These are phyloP conservation scores for Huntiella moniliformis DNA, from an alignment of 2,329 filamentous ascomycete genomes.

Conservation along the genomic window DNA sequence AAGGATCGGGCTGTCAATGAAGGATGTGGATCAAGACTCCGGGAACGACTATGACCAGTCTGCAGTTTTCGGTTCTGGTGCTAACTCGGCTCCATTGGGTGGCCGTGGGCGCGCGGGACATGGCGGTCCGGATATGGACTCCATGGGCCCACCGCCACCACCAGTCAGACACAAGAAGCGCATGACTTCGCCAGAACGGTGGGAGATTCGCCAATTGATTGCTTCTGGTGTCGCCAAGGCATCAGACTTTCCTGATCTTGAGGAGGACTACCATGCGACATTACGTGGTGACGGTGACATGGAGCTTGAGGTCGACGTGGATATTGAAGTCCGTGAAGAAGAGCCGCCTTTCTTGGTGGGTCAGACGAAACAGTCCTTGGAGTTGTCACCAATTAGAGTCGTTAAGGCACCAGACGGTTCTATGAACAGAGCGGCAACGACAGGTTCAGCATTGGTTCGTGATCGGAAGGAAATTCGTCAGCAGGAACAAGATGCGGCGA, in stretches of 20 bases:
- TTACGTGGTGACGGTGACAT: constrained; percentile 71
- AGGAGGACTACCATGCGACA: constrained; percentile 82
- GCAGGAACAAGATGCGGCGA: constrained; percentile 62
- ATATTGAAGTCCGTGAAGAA: constrained; percentile 91
- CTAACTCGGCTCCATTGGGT: constrained; percentile 70
- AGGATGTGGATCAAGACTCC: constrained; percentile 81
- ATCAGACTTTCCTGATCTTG: constrained; percentile 81
- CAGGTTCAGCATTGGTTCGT: constrained; percentile 71
- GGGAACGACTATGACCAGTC: constrained; percentile 70
- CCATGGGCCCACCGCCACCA: constrained; percentile 20
- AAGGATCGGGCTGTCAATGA: constrained; percentile 83
- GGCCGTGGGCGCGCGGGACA: constrained; percentile 33
- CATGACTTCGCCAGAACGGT: constrained; percentile 89
- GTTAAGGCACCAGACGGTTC: constrained; percentile 98
- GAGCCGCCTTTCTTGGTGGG: constrained; percentile 91
- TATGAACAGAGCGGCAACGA: constrained; percentile 89
- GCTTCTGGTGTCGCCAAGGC: constrained; percentile 86
- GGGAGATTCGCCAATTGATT: constrained; percentile 94
- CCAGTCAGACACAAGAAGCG: constrained; percentile 53
- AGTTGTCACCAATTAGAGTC: constrained; percentile 85
- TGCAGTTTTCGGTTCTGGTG: constrained; percentile 63
- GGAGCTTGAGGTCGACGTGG: constrained; percentile 87
- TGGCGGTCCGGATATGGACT: constrained; percentile 15
- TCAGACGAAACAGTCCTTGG: constrained; percentile 89
- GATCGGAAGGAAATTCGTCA: constrained; percentile 78